Evolutionary conservation across 495 filamentous ascomycete species (phyloP), one percentile per base, ranked within the genome.

Genomic region (Penicillium ochrochloron): DNA sequence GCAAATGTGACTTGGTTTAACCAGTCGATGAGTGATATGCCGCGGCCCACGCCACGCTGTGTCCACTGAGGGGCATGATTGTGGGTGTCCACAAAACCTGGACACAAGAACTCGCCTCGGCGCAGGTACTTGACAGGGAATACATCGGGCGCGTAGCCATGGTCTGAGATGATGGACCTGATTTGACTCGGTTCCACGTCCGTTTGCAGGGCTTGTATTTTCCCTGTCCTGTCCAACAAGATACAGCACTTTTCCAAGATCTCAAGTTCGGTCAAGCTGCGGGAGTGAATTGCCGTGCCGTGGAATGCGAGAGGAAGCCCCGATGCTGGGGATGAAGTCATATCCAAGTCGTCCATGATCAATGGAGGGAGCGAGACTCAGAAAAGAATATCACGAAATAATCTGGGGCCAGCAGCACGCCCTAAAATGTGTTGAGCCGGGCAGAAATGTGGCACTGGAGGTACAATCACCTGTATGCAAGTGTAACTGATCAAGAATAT

Each of bases 1-100:
- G 86, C 82, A 66, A 90, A 90, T 1, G 89, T 91, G 35, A 87
- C 76, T 12, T 78, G 70, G 8, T 84, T 75, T 23, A 89, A 73
- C 87, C 87, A 89, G 66, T 86, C 83, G 0, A 88, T 73, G 25
- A 89, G 79, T 27, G 81, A 77, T 60, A 82, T 77, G n/a, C 85
- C 84, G 51, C 84, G 82, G 14, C 86, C 86, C 3, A 85, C 73
- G 0, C 86, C 87, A 41, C 85, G 83, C 63, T 88, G 84, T 12
- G 83, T 77, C 81, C 82, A 89, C 67, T 89, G 87, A 5, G 87
- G 86, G 6, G 87, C 87, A 64, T 89, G 86, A 65, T 85, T 88
- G 77, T 89, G 87, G 12, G 86, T 88, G 74, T 89, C 86, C 25
- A 88, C 75, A 70, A 89, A 87, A 12, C 86, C 87, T 0, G 87